phyloP scores from a whole-genome alignment of 495 filamentous ascomycete genomes.

The Penicillium taxi region DNA sequence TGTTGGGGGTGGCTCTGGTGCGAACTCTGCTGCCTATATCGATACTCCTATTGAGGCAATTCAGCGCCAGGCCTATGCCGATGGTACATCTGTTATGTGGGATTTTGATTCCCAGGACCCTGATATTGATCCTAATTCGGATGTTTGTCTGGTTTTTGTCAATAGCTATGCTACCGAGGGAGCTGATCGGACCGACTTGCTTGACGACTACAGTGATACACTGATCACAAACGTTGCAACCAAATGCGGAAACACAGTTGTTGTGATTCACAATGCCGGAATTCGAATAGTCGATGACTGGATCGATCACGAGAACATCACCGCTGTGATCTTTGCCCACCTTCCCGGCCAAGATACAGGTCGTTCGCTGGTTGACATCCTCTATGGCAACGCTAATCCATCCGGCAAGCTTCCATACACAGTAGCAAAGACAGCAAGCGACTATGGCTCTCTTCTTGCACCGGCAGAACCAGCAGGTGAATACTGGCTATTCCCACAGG shows the following conservation, averaged over 20 bases:
- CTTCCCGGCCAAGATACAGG: conserved; percentile 69
- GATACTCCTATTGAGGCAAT: conserved; percentile 50
- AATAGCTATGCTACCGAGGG: conserved; percentile 55
- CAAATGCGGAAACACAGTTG: conserved; percentile 48
- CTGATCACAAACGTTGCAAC: conserved; percentile 51
- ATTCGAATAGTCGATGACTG: conserved; percentile 29
- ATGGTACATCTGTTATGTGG: conserved; percentile 36
- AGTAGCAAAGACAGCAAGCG: conserved; percentile 60
- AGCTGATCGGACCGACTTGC: conserved; percentile 13
- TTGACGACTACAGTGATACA: conserved; percentile 38
- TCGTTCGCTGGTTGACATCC: conserved; percentile 58
- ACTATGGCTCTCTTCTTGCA: conserved; percentile 50
- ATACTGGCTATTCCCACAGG: conserved; percentile 58
- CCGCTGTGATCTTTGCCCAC: conserved; percentile 61
- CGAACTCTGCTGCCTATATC: conserved; percentile 51
- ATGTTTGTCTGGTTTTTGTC: conserved; percentile 54
- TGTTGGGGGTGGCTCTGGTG: conserved; percentile 55
- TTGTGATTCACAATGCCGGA: conserved; percentile 38
- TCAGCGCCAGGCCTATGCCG: conserved; percentile 37
- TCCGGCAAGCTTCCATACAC: conserved; percentile 70
- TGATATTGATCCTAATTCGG: conserved; percentile 33
- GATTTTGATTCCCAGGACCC: conserved; percentile 36
- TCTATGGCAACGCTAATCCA: conserved; percentile 63
- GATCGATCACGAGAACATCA: conserved; percentile 47
- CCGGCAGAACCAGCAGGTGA: conserved; percentile 35